phyloP scores from a whole-genome alignment of 192 early-diverging fungal species.

The Blastocladiella britannica region DNA sequence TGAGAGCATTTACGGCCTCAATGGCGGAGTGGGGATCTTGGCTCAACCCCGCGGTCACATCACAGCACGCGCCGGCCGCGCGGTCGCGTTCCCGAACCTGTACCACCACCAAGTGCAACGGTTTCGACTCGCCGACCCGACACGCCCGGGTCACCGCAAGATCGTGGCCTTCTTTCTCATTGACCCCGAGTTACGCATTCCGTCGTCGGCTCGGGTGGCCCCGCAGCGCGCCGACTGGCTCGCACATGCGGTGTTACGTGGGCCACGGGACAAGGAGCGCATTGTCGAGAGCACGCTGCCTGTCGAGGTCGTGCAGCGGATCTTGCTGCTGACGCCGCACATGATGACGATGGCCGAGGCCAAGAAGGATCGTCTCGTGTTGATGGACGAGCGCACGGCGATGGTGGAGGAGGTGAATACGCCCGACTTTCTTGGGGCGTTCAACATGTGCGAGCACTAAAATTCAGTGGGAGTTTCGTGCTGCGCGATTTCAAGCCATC shows the following conservation, averaged over 20 bases:
- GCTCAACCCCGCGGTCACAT: constrained; percentile 26
- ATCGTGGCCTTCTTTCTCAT: constrained; percentile 52
- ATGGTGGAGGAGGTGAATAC: neutral
- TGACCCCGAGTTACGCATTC: constrained; percentile 17
- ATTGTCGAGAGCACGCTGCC: too few relatives aligned
- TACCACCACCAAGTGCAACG: constrained; percentile 44
- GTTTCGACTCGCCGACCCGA: constrained; percentile 34
- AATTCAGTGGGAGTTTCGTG: too few relatives aligned
- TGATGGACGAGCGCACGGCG: constrained; percentile 23
- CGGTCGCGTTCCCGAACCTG: constrained; percentile 48
- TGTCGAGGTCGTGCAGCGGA: too few relatives aligned
- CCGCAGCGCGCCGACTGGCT: constrained; percentile 38
- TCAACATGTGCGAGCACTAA: neutral
- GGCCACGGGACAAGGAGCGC: too few relatives aligned
- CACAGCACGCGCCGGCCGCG: constrained; percentile 27
- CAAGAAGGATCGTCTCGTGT: constrained; percentile 15
- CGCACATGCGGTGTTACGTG: too few relatives aligned
- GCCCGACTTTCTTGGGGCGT: too few relatives aligned
- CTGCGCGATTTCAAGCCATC: too few relatives aligned
- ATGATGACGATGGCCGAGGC: constrained; percentile 21
- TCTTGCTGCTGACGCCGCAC: too few relatives aligned
- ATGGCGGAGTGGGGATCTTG: too few relatives aligned
- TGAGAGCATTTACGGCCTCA: too few relatives aligned
- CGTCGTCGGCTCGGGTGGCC: constrained; percentile 35
- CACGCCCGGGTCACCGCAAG: constrained; percentile 39